phyloP scores from a whole-genome alignment of 2,329 filamentous ascomycete genomes.

The Fusarium nodosum region DNA sequence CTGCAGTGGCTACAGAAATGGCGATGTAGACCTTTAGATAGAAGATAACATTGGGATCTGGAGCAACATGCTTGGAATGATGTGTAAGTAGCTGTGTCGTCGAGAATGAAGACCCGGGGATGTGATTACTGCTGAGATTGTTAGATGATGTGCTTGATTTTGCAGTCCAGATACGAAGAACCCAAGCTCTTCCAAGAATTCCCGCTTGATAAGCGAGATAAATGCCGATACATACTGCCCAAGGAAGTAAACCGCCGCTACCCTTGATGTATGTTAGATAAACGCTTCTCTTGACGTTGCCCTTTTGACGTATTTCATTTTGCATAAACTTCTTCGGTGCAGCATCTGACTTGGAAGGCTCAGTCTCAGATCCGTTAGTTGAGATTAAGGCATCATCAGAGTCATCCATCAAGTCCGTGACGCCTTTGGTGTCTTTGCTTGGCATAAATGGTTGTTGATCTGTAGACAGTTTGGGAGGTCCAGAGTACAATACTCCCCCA shows the following conservation, averaged over 20 bases:
- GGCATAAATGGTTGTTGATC: not conserved
- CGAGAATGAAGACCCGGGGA: slow-evolving; percentile 58
- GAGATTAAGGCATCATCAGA: not conserved
- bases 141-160: not conserved
- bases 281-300: slow-evolving; percentile 73
- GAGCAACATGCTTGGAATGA: slow-evolving; percentile 49
- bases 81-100: slow-evolving; percentile 60
- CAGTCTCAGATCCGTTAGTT: not conserved
- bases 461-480: slow-evolving; percentile 29
- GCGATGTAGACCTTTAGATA: slow-evolving; percentile 78
- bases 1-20: slow-evolving; percentile 71
- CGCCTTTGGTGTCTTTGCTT: slow-evolving; percentile 58
- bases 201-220: slow-evolving; percentile 68
- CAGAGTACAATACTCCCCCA: slow-evolving; percentile 67
- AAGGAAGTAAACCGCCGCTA: slow-evolving; percentile 69
- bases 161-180: slow-evolving; percentile 73
- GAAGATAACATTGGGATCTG: slow-evolving; percentile 63
- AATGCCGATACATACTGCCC: slow-evolving; percentile 65
- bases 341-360: slow-evolving; percentile 65
- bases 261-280: slow-evolving; percentile 75
- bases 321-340: slow-evolving; percentile 78
- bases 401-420: slow-evolving; percentile 41
- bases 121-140: slow-evolving; percentile 44
- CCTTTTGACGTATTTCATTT: slow-evolving; percentile 77
- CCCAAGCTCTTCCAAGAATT: slow-evolving; percentile 71